Conservation (phyloP, 371 early-diverging fungal genomes). For the Rhizopus stolonifer region DNA sequence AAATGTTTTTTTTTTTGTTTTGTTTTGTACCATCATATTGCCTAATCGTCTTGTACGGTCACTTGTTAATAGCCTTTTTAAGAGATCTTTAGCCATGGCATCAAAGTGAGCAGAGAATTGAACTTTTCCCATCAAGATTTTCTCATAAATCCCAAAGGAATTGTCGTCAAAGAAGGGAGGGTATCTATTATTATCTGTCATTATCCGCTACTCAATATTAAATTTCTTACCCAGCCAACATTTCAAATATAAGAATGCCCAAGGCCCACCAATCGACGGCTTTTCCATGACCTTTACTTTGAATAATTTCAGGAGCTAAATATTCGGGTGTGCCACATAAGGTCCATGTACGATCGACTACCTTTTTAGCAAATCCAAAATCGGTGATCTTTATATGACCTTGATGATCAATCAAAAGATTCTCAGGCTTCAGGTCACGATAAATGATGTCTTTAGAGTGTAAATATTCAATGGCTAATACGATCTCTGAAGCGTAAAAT, state of each 20-base stretch:
- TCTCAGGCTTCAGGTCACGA: slow-evolving; percentile 88
- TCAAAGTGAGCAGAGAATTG: slow-evolving; percentile 90
- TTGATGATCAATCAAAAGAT: slow-evolving; percentile 73
- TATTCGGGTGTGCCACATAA: slow-evolving; percentile 99
- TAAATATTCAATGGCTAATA: slow-evolving; percentile 73
- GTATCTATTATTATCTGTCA: slow-evolving; percentile 43
- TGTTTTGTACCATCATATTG: slow-evolving; percentile 60
- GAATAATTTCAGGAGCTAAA: slow-evolving; percentile 95
- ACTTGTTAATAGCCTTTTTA: slow-evolving; percentile 82
- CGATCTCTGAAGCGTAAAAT: slow-evolving; percentile 64
- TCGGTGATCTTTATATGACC: slow-evolving; percentile 94
- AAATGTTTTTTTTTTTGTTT: neutral
- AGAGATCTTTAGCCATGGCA: slow-evolving; percentile 83
- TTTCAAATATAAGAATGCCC: slow-evolving; percentile 94
- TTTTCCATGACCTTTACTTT: slow-evolving; percentile 91
- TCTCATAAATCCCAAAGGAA: slow-evolving; percentile 88
- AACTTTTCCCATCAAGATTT: slow-evolving; percentile 84
- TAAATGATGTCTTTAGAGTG: slow-evolving; percentile 82
- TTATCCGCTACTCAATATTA: neutral
- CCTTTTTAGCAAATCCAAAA: slow-evolving; percentile 90
- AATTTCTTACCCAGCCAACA: slow-evolving; percentile 72
- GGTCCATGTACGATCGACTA: slow-evolving; percentile 78
- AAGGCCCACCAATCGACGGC: slow-evolving; percentile 98
- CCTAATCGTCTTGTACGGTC: slow-evolving; percentile 86
- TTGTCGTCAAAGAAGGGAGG: slow-evolving; percentile 97